These are phyloP conservation scores for Elaeis guineensis DNA, from an alignment of 176 grass and related monocot genomes.

Conservation along the genomic window DNA sequence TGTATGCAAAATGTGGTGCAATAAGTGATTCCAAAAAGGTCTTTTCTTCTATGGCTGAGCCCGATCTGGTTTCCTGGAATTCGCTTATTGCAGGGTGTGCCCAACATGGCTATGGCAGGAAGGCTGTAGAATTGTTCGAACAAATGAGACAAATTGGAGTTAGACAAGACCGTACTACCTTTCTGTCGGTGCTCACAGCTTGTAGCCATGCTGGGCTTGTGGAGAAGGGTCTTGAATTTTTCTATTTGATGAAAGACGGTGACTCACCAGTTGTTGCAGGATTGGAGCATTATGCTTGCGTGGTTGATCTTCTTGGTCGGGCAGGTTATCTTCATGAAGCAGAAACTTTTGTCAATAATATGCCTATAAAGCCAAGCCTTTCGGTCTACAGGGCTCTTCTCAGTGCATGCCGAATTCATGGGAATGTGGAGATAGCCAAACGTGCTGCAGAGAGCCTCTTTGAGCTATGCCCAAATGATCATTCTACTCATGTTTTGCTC, in stretches of 20 bases:
- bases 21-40: conserved; percentile 18
- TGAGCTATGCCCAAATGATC: conserved; percentile 25
- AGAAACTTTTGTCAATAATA: conserved; percentile 19
- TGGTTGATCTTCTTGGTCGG: conserved; percentile 36
- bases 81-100: conserved; percentile 26
- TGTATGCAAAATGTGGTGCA: conserved; percentile 29
- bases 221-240: conserved; percentile 25
- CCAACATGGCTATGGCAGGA: conserved; percentile 25
- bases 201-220: conserved; percentile 29
- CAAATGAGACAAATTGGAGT: conserved; percentile 23
- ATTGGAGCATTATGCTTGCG: conserved; percentile 29
- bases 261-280: not conserved
- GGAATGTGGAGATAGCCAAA: conserved; percentile 20
- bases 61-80: conserved; percentile 35
- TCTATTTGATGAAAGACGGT: conserved; percentile 17
- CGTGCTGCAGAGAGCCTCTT: conserved; percentile 6
- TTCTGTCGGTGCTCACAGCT: conserved; percentile 29
- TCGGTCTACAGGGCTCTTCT: conserved; percentile 35
- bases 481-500: conserved; percentile 32
- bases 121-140: conserved; percentile 29
- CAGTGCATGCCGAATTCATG: conserved; percentile 30
- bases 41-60: conserved; percentile 12
- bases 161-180: conserved; percentile 26
- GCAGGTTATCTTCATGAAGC: conserved; percentile 36
- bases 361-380: conserved; percentile 23